phyloP scores from a whole-genome alignment of 495 filamentous ascomycete genomes.

The Daldinia loculata region DNA sequence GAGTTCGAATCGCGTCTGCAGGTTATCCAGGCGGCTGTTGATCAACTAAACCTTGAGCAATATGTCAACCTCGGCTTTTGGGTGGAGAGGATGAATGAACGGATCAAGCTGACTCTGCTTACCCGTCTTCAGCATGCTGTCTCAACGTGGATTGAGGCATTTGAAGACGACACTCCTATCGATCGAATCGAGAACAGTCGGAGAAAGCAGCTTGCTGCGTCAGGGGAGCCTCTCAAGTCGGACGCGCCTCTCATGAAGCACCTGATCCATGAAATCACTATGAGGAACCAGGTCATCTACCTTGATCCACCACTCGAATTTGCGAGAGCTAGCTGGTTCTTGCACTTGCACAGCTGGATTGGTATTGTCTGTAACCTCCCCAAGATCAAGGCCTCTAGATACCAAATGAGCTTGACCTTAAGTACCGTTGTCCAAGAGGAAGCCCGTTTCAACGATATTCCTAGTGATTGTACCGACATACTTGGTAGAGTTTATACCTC shows the following conservation, averaged over 20 bases:
- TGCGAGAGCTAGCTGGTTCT: constrained; percentile 92
- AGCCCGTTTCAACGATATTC: constrained; percentile 85
- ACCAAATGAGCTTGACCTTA: constrained; percentile 79
- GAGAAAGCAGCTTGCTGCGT: constrained; percentile 53
- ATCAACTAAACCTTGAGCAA: constrained; percentile 93
- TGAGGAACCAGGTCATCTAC: constrained; percentile 96
- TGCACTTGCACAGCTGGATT: constrained; percentile 91
- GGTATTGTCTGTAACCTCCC: constrained; percentile 89
- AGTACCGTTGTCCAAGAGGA: constrained; percentile 70
- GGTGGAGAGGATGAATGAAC: constrained; percentile 84
- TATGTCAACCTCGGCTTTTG: constrained; percentile 90
- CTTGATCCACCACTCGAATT: constrained; percentile 92
- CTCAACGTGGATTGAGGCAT: constrained; percentile 82
- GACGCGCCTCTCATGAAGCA: constrained; percentile 68
- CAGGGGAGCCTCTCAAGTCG: constrained; percentile 47
- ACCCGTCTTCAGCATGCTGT: constrained; percentile 82
- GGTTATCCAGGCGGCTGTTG: constrained; percentile 84
- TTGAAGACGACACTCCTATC: constrained; percentile 69
- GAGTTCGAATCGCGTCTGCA: constrained; percentile 84
- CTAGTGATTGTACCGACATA: constrained; percentile 76
- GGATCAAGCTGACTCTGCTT: constrained; percentile 80
- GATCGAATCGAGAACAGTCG: constrained; percentile 52
- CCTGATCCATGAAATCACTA: constrained; percentile 88
- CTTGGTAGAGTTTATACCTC: constrained; percentile 80
- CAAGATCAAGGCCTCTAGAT: constrained; percentile 92